Percentiles rank a stretch among this genome's conserved stretches.
phyloP scores from a whole-genome alignment of 352 stramenopile genomes.

The Bremia lactucae region DNA sequence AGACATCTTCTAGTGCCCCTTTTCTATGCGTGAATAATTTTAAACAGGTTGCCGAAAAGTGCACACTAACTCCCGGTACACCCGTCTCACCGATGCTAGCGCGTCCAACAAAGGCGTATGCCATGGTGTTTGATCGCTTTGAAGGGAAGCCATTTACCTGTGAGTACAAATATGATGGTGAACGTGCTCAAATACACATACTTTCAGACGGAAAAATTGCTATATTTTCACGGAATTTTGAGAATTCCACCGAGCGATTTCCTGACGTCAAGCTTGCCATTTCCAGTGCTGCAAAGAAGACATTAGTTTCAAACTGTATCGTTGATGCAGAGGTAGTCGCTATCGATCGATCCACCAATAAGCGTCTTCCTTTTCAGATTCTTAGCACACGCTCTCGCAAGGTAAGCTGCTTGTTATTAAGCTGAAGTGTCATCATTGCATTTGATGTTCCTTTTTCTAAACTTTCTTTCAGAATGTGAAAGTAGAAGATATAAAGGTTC shows the following conservation, averaged over 20 bases:
- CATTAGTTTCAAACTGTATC: conserved; percentile 86
- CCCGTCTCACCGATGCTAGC: conserved; percentile 98
- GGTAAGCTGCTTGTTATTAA: conserved; percentile 9
- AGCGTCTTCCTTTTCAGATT: conserved; percentile 98
- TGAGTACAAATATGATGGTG: conserved; percentile 99
- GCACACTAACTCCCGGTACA: conserved; percentile 90
- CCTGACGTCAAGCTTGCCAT: conserved; percentile 83
- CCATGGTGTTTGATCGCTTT: conserved; percentile 96
- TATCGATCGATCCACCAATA: conserved; percentile 91
- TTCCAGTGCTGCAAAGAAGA: conserved; percentile 40
- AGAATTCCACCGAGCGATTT: conserved; percentile 97
- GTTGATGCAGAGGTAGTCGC: conserved; percentile 98
- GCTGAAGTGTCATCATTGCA: conserved; percentile 3
- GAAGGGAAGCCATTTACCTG: conserved; percentile 94
- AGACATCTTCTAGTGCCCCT: conserved; percentile 23
- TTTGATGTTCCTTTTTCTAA: background rate
- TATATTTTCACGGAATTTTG: conserved; percentile 97
- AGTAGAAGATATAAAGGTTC: conserved; percentile 85
- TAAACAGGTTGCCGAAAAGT: conserved; percentile 52
- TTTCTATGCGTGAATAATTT: conserved; percentile 51
- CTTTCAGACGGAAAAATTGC: conserved; percentile 80
- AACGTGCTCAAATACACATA: conserved; percentile 95
- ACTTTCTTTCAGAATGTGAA: conserved; percentile 48
- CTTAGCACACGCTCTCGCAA: conserved; percentile 96
- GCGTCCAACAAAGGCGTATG: conserved; percentile 93